Conservation (phyloP, 768 basidiomycete genomes). For the Naematelia encephala region DNA sequence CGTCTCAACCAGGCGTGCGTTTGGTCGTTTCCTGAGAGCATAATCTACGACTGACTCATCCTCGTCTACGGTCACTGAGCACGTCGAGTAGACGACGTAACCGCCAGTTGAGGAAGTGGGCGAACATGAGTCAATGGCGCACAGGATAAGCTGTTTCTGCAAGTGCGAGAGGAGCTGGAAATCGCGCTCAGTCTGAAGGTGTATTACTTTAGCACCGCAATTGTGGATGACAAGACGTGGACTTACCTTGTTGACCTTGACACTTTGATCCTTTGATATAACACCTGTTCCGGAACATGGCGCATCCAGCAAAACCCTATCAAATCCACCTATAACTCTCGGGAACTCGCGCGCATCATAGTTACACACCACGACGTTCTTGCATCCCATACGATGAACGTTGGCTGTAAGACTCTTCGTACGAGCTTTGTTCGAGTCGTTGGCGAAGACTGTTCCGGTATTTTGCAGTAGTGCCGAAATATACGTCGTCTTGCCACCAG, state of each 20-base stretch:
- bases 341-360: conserved; percentile 98
- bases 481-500: conserved; percentile 97
- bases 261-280: conserved; percentile 94
- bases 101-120: conserved; percentile 88
- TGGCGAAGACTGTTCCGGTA: conserved; percentile 95
- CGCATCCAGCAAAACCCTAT: conserved; percentile 92
- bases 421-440: conserved; percentile 88
- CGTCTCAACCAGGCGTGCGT: conserved; percentile 85
- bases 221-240: neutral
- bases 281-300: conserved; percentile 98
- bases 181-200: conserved; percentile 88
- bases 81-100: conserved; percentile 95
- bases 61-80: conserved; percentile 96
- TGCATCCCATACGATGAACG: conserved; percentile 93
- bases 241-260: conserved; percentile 94
- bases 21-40: conserved; percentile 87
- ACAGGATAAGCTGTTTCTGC: conserved; percentile 96
- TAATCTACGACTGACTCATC: conserved; percentile 98
- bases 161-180: conserved; percentile 94
- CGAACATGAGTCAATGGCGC: conserved; percentile 92
- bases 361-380: conserved; percentile 94
- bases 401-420: conserved; percentile 97
- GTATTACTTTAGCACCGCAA: no score
- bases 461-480: conserved; percentile 96
- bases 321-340: conserved; percentile 97